Evolutionary conservation across 768 basidiomycete species (phyloP), one percentile per base, ranked within the genome.

Genomic region (Lyophyllum atratum): DNA sequence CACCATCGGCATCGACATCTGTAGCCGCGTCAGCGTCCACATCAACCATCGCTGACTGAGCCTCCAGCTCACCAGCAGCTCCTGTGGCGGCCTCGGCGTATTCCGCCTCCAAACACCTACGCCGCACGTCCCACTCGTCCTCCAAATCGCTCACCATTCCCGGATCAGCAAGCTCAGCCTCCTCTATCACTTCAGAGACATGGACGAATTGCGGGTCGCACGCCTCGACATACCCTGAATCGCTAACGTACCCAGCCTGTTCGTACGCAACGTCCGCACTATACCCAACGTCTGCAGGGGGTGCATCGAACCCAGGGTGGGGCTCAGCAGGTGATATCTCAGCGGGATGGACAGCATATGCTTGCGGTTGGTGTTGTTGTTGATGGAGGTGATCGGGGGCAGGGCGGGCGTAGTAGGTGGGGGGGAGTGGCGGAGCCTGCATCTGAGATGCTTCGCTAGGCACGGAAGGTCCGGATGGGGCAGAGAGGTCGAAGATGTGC

Each of bases 1-100:
- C 70, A 11, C 64, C 62, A 12, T 67, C 64, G 7, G 65, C 66
- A 22, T 63, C 66, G 3, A 64, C 60, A 10, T 66, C 69, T 17
- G 60, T 64, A 14, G 70, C 68, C 6, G 56, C 59, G 22, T 63
- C 67, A 28, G 21, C 58, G 24, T 53, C 59, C 26, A 33, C 28
- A 22, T 43, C 49, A 39, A 8, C 24, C 29, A 50, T 19, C 49
- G 24, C 24, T 28, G 12, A 1, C 29, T 47, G 34, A 22, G 11
- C 54, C 29, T 34, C 25, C 33, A 24, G 55, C 49, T 50, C 59
- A 57, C 28, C 45, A 40, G 50, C 34, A 47, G 33, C 28, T 10
- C 22, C 43, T 1, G 53, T 31, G 25, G 28, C 43, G 7, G 33
- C 39, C 19, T 26, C 26, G 14, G 46, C 52, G 24, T 48, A 52